Evolutionary conservation across 768 basidiomycete genomes (phyloP).

Genomic region (Pluteus cervinus): DNA sequence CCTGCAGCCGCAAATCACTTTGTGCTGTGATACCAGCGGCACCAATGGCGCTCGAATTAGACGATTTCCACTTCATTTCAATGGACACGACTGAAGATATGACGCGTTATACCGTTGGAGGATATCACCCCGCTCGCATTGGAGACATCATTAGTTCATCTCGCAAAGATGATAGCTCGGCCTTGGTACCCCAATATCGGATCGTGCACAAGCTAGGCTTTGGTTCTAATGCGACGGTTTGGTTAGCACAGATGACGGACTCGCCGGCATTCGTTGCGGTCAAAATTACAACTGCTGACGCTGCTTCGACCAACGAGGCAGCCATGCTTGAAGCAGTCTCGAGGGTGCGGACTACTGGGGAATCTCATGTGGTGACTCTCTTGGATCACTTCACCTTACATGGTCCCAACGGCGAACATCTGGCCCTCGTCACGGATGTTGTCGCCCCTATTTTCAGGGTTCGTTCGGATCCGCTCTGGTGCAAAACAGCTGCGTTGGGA

Average conservation of each 20-base stretch:
- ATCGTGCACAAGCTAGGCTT: conserved; percentile 10
- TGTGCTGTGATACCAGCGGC: conserved; percentile 8
- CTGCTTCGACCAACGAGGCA: conserved; percentile 8
- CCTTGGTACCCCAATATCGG: conserved; percentile 6
- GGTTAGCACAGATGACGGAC: conserved; percentile 6
- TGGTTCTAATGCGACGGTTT: conserved; percentile 10
- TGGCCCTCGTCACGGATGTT: conserved; percentile 8
- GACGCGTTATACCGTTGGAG: conserved; percentile 6
- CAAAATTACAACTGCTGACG: neutral
- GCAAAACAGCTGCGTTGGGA: conserved; percentile 6
- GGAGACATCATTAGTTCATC: conserved; percentile 7
- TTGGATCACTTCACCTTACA: conserved; percentile 6
- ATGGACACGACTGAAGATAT: too few species aligned
- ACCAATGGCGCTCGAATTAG: too few species aligned
- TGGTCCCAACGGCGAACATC: conserved; percentile 9
- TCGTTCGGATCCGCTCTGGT: neutral
- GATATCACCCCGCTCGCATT: conserved; percentile 6
- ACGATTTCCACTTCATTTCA: too few species aligned
- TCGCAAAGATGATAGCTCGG: too few species aligned
- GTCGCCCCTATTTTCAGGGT: conserved; percentile 3
- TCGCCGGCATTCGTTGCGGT: conserved; percentile 1
- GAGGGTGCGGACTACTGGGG: conserved; percentile 3
- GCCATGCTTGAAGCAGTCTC: conserved; percentile 6
- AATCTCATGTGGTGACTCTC: conserved; percentile 2
- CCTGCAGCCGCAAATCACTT: too few species aligned